Percentiles rank a stretch among this genome's conserved stretches.
These are phyloP conservation scores for Ogataea trehalophila DNA, from an alignment of 805 yeast genomes.

Conservation along the genomic window DNA sequence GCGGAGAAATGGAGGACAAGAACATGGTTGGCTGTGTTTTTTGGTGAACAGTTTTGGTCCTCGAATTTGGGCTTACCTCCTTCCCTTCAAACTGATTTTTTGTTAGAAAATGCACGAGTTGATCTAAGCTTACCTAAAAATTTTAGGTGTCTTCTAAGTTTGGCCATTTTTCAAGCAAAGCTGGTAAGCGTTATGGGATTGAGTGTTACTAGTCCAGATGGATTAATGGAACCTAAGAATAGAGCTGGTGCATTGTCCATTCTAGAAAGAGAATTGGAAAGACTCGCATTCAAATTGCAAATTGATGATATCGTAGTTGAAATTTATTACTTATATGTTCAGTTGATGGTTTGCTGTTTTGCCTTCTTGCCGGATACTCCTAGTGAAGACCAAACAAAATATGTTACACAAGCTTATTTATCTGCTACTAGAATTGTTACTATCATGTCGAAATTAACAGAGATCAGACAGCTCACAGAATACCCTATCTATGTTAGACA, in stretches of 20 bases:
- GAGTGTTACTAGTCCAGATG: slow-evolving; percentile 81
- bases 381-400: slow-evolving; percentile 77
- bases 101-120: slow-evolving; percentile 71
- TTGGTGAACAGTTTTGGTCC: slow-evolving; percentile 88
- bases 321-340: slow-evolving; percentile 71
- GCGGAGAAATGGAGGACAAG: slow-evolving; percentile 94
- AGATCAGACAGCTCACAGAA: slow-evolving; percentile 67
- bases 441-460: slow-evolving; percentile 64
- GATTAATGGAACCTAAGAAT: slow-evolving; percentile 76
- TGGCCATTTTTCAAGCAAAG: slow-evolving; percentile 80
- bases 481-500: slow-evolving; percentile 84
- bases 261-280: slow-evolving; percentile 71
- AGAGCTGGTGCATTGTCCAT: slow-evolving; percentile 78
- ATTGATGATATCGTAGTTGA: slow-evolving; percentile 69
- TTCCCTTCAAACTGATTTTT: slow-evolving; percentile 73
- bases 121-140: slow-evolving; percentile 62
- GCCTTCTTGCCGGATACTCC: slow-evolving; percentile 91
- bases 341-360: slow-evolving; percentile 78
- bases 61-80: slow-evolving; percentile 86
- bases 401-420: slow-evolving; percentile 75
- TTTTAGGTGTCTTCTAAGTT: slow-evolving; percentile 64
- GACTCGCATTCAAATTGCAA: slow-evolving; percentile 59
- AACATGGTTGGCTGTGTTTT: slow-evolving; percentile 85
- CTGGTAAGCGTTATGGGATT: slow-evolving; percentile 83
- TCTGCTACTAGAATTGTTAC: slow-evolving; percentile 81